These are phyloP conservation scores for Chlorella ohadii DNA, from an alignment of 139 green algal species.

Conservation along the genomic window DNA sequence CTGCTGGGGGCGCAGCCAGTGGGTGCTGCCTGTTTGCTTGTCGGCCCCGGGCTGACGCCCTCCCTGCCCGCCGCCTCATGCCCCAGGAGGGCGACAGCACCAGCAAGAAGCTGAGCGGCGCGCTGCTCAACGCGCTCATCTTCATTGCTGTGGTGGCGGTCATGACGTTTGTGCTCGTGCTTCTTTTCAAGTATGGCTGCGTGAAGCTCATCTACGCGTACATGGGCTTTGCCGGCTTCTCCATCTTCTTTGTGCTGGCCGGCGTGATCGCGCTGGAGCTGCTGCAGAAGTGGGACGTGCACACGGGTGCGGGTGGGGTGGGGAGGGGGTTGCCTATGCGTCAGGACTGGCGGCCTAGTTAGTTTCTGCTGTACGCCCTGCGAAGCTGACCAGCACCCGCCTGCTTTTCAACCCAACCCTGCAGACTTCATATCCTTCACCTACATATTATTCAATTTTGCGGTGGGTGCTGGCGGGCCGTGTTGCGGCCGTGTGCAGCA, in stretches of 20 bases:
- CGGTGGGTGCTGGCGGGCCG: constrained; percentile 67
- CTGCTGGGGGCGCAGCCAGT: not conserved
- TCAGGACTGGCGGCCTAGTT: too few relatives aligned
- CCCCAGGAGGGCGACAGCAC: constrained; percentile 74
- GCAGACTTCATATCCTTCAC: constrained; percentile 83
- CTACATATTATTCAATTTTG: constrained; percentile 94
- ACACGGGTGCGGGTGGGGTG: constrained; percentile 44
- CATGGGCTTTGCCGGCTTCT: constrained; percentile 94
- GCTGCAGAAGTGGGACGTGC: constrained; percentile 63
- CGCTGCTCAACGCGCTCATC: constrained; percentile 91
- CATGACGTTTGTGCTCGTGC: constrained; percentile 93
- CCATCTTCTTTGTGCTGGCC: constrained; percentile 94
- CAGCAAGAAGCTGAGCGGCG: constrained; percentile 83
- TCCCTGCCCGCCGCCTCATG: not conserved
- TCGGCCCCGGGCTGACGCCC: too few relatives aligned
- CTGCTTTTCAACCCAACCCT: too few relatives aligned
- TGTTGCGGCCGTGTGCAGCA: too few relatives aligned
- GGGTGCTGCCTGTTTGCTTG: too few relatives aligned
- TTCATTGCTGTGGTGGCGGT: constrained; percentile 85
- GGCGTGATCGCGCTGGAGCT: constrained; percentile 69
- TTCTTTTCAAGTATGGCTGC: constrained; percentile 90
- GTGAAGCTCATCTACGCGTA: constrained; percentile 59
- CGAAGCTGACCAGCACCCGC: too few relatives aligned
- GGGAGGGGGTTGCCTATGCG: too few relatives aligned
- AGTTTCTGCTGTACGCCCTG: too few relatives aligned